Evolutionary conservation across 2,329 filamentous ascomycete species (phyloP).

Genomic region (Grosmannia clavigera): DNA sequence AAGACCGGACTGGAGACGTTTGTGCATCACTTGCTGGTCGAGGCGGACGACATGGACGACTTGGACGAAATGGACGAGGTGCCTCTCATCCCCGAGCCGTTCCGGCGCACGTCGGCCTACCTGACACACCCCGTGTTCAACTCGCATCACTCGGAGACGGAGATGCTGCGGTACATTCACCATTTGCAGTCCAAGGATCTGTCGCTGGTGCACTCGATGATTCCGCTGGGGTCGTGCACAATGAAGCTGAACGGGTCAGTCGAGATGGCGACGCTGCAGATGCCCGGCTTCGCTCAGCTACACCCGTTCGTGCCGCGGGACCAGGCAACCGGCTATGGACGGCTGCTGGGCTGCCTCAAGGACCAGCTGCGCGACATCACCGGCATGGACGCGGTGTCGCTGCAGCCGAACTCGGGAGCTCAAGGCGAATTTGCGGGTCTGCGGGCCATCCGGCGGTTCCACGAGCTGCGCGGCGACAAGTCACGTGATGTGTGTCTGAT

Average conservation of each 20-base stretch:
- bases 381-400: slow-evolving; percentile 75
- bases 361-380: slow-evolving; percentile 70
- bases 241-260: slow-evolving; percentile 96
- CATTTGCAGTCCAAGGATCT: slow-evolving; percentile 90
- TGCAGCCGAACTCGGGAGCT: slow-evolving; percentile 92
- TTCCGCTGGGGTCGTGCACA: slow-evolving; percentile 89
- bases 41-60: slow-evolving; percentile 9
- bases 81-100: slow-evolving; percentile 34
- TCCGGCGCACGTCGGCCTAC: slow-evolving; percentile 63
- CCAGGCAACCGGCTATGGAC: slow-evolving; percentile 54
- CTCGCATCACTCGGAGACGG: slow-evolving; percentile 86
- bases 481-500: slow-evolving; percentile 88
- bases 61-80: not conserved
- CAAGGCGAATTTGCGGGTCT: slow-evolving; percentile 92
- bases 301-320: slow-evolving; percentile 66
- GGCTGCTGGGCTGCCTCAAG: slow-evolving; percentile 61
- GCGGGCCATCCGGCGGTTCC: slow-evolving; percentile 75
- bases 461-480: slow-evolving; percentile 53
- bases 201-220: slow-evolving; percentile 93
- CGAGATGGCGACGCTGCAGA: slow-evolving; percentile 81
- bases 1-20: slow-evolving; percentile 7
- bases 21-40: slow-evolving; percentile 26
- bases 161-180: slow-evolving; percentile 85
- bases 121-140: slow-evolving; percentile 92
- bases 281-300: slow-evolving; percentile 61